phyloP scores from a whole-genome alignment of 1,139 yeast species.

The Saccharomyces hybrid region DNA sequence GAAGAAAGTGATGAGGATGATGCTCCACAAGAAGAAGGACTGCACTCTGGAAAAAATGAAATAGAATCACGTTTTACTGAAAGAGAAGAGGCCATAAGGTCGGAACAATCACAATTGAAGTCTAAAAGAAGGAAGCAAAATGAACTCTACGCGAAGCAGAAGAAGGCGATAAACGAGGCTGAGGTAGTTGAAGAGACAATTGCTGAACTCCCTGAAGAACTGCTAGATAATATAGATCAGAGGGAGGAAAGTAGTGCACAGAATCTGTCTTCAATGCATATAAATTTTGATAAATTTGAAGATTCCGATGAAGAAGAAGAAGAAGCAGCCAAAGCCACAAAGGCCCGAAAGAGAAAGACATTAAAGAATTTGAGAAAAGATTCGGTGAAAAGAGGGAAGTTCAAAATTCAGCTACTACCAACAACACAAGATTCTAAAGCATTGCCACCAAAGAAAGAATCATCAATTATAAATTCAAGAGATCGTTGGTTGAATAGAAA shows the following conservation, averaged over 20 bases:
- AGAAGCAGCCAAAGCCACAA: slow-evolving; percentile 23
- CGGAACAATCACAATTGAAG: slow-evolving; percentile 35
- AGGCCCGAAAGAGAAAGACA: slow-evolving; percentile 38
- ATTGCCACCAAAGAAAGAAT: slow-evolving; percentile 40
- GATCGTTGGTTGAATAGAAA: slow-evolving; percentile 57
- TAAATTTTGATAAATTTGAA: slow-evolving; percentile 28
- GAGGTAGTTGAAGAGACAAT: slow-evolving; percentile 19
- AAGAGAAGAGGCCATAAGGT: slow-evolving; percentile 32
- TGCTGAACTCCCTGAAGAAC: slow-evolving; percentile 27
- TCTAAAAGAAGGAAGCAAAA: slow-evolving; percentile 47
- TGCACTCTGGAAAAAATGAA: slow-evolving; percentile 25
- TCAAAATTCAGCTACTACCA: slow-evolving; percentile 35
- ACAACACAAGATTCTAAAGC: slow-evolving; percentile 7
- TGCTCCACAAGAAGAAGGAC: slow-evolving; percentile 36
- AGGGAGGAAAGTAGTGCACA: slow-evolving; percentile 10
- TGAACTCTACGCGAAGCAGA: slow-evolving; percentile 38
- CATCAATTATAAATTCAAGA: slow-evolving; percentile 37
- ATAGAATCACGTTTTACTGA: slow-evolving; percentile 35
- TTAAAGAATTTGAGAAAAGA: slow-evolving; percentile 37
- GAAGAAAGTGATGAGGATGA: slow-evolving; percentile 29
- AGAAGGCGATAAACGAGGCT: slow-evolving; percentile 21
- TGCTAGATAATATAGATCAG: slow-evolving; percentile 22
- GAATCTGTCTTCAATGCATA: slow-evolving; percentile 11
- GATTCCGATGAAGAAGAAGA: slow-evolving; percentile 15
- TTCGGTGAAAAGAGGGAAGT: slow-evolving; percentile 47